phyloP scores from a whole-genome alignment of 345 rosid genomes.

The Linum lewisii region DNA sequence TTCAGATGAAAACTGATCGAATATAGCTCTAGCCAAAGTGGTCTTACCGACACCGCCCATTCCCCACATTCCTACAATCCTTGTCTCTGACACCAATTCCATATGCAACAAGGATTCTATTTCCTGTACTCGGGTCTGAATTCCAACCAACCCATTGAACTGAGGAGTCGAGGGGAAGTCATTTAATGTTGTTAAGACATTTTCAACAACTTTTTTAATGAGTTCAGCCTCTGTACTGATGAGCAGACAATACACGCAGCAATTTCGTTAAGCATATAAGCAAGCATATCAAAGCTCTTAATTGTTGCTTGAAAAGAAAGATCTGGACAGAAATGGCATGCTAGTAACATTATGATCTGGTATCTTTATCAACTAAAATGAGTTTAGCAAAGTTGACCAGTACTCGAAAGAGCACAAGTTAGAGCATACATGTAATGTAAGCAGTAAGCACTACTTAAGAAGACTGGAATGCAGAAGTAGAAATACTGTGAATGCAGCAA shows the following conservation, averaged over 20 bases:
- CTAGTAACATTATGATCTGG: no score
- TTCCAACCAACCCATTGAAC: neutral
- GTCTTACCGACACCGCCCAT: slow-evolving; percentile 2
- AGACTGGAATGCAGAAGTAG: no score
- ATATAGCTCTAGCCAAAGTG: neutral
- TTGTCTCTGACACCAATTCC: neutral
- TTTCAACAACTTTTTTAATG: neutral
- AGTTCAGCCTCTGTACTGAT: neutral
- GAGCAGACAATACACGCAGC: neutral
- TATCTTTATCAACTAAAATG: no score
- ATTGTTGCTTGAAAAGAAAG: no score
- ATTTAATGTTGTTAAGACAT: neutral
- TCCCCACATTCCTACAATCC: neutral
- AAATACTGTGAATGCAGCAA: no score
- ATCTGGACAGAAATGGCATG: no score
- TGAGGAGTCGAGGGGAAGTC: neutral
- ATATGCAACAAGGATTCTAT: slow-evolving; percentile 3
- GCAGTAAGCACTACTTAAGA: no score
- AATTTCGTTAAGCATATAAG: no score
- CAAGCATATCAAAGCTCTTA: no score
- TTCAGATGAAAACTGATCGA: neutral
- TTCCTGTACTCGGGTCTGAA: neutral
- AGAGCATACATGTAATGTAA: no score
- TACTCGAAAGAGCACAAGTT: no score
- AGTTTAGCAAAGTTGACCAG: no score